phyloP scores from a whole-genome alignment of 352 stramenopile genomes.

The Aphanomyces cochlioides region DNA sequence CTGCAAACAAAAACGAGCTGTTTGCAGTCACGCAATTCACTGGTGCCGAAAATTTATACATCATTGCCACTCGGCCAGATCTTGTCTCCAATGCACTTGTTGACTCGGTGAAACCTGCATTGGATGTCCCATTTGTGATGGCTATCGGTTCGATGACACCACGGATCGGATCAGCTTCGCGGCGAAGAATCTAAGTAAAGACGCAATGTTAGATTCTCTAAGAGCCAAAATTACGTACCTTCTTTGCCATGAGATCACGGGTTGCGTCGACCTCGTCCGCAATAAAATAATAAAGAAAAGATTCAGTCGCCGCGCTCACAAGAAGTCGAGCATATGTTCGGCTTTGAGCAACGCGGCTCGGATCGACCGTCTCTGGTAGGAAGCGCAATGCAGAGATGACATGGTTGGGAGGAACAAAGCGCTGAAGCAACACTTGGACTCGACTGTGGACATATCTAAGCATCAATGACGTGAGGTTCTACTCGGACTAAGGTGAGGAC shows the following conservation, averaged over 20 bases:
- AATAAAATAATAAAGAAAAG: slow-evolving; percentile 82
- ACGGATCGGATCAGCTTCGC: slow-evolving; percentile 18
- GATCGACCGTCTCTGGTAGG: slow-evolving; percentile 78
- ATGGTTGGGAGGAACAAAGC: slow-evolving; percentile 73
- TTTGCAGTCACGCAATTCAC: slow-evolving; percentile 71
- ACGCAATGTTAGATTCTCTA: background rate
- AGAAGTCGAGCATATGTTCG: slow-evolving; percentile 74
- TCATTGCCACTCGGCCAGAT: slow-evolving; percentile 76
- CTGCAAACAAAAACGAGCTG: slow-evolving; percentile 81
- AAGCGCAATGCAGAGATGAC: slow-evolving; percentile 64
- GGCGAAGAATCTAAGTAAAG: slow-evolving; percentile 22
- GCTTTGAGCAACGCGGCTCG: slow-evolving; percentile 64
- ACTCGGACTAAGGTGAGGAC: slow-evolving; percentile 42
- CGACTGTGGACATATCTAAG: slow-evolving; percentile 34
- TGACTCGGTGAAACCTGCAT: background rate
- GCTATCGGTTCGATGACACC: slow-evolving; percentile 24
- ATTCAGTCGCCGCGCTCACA: slow-evolving; percentile 54
- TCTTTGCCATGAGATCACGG: slow-evolving; percentile 73
- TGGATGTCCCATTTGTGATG: background rate
- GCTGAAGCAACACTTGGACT: slow-evolving; percentile 64
- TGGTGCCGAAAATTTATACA: slow-evolving; percentile 68
- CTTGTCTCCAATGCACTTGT: slow-evolving; percentile 25
- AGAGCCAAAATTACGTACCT: slow-evolving; percentile 44
- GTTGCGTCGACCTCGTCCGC: slow-evolving; percentile 65
- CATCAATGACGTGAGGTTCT: background rate